phyloP scores from a whole-genome alignment of 2,329 filamentous ascomycete species.

The Phyllosticta citrichinensis region DNA sequence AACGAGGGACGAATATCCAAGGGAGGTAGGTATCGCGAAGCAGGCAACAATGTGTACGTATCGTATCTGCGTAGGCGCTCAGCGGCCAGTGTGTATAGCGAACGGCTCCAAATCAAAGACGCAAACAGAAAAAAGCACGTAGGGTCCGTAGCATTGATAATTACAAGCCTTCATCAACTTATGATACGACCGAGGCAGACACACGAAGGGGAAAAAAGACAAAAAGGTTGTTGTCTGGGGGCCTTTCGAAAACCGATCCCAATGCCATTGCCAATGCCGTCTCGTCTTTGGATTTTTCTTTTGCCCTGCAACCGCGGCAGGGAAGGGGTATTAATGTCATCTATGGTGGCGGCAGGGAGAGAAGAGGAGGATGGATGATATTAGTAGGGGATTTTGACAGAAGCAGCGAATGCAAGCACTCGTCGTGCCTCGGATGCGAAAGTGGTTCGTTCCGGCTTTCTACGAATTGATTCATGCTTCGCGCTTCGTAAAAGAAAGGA shows the following conservation, averaged over 20 bases:
- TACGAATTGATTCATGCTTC: not conserved
- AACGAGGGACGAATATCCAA: too few species aligned
- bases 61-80: too few species aligned
- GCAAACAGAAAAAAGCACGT: not conserved
- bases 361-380: not conserved
- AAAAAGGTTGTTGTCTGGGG: not conserved
- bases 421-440: not conserved
- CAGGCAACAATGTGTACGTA: too few species aligned
- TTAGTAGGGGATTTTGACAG: not conserved
- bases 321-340: not conserved
- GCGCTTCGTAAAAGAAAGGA: slow-evolving; percentile 10
- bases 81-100: not conserved
- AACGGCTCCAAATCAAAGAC: not conserved
- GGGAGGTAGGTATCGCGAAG: too few species aligned
- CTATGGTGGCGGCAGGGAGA: not conserved
- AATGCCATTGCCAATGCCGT: not conserved
- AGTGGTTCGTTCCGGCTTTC: not conserved
- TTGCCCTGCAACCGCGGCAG: not conserved
- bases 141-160: not conserved
- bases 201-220: not conserved
- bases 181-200: not conserved
- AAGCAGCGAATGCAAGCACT: not conserved
- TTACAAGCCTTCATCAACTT: not conserved
- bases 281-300: not conserved
- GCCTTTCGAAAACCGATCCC: not conserved